phyloP scores from a whole-genome alignment of 345 rosid species.

The Citrus inodora region DNA sequence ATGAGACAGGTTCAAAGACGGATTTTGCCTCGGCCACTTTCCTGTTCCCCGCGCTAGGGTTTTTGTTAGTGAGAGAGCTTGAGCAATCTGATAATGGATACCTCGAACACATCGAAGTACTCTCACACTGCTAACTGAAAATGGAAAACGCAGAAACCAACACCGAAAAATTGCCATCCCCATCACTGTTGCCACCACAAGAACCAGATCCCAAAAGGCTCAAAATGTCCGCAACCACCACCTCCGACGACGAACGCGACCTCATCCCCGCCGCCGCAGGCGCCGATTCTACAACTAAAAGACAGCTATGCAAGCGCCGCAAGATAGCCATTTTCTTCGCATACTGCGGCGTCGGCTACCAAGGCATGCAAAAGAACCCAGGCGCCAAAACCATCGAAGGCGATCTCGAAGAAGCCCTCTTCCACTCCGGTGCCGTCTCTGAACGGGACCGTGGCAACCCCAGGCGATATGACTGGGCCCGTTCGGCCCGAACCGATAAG shows the following conservation, averaged over 20 bases:
- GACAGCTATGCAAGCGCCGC: slow-evolving; percentile 70
- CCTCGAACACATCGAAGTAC: not conserved
- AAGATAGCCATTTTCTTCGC: slow-evolving; percentile 90
- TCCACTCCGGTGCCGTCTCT: slow-evolving; percentile 74
- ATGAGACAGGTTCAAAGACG: not conserved
- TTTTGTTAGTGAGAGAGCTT: slow-evolving; percentile 15
- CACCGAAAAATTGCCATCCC: slow-evolving; percentile 17
- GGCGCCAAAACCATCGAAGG: slow-evolving; percentile 97
- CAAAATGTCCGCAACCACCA: slow-evolving; percentile 53
- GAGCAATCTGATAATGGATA: slow-evolving; percentile 10
- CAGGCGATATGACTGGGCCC: slow-evolving; percentile 76
- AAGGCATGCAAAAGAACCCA: slow-evolving; percentile 98
- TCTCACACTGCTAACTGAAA: not conserved
- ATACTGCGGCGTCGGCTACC: slow-evolving; percentile 94
- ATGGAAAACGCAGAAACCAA: slow-evolving; percentile 34
- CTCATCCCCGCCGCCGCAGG: slow-evolving; percentile 3
- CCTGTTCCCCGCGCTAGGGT: slow-evolving; percentile 23
- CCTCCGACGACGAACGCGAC: slow-evolving; percentile 39
- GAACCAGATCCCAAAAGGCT: slow-evolving; percentile 62
- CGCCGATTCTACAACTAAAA: slow-evolving; percentile 23
- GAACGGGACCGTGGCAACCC: slow-evolving; percentile 79
- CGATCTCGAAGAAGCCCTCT: slow-evolving; percentile 91
- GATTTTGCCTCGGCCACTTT: not conserved
- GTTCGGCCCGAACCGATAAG: slow-evolving; percentile 91
- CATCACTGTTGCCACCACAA: slow-evolving; percentile 31